phyloP scores from a whole-genome alignment of 192 early-diverging fungal genomes.

The Podila minutissima region DNA sequence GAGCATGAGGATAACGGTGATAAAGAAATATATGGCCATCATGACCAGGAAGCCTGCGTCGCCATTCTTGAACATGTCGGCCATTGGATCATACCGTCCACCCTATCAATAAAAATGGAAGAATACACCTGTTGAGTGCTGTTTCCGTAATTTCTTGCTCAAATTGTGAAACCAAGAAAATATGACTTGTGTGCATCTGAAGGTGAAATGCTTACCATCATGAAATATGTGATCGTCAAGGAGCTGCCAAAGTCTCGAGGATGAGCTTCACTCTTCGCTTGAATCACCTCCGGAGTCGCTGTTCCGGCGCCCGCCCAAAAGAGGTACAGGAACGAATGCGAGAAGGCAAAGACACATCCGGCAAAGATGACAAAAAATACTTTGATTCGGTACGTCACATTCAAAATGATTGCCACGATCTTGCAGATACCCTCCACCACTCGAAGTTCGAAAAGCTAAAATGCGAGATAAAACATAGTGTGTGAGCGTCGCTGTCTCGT shows the following conservation, averaged over 20 bases:
- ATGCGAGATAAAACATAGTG: not conserved
- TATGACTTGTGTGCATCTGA: too few relatives aligned
- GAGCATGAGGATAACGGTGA: conserved; percentile 28
- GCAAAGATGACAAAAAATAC: not conserved
- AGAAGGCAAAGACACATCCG: not conserved
- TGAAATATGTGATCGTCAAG: not conserved
- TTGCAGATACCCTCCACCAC: not conserved
- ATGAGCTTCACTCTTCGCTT: not conserved
- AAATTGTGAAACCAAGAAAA: not conserved
- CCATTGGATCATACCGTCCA: conserved; percentile 24
- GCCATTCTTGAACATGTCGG: not conserved
- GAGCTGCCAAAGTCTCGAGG: conserved; percentile 1
- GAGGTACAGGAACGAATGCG: not conserved
- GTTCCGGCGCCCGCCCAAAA: not conserved
- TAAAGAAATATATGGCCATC: conserved; percentile 22
- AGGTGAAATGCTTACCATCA: not conserved
- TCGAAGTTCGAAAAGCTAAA: not conserved
- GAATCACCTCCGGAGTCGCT: not conserved
- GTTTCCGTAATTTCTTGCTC: not conserved
- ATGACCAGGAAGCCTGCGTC: conserved; percentile 10
- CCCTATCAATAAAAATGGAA: conserved; percentile 1
- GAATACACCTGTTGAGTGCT: not conserved
- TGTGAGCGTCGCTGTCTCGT: not conserved
- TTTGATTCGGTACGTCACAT: not conserved
- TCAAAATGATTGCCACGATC: not conserved